Base-by-base conservation (phyloP, 345 rosid species). In the Combretum micranthum region DNA sequence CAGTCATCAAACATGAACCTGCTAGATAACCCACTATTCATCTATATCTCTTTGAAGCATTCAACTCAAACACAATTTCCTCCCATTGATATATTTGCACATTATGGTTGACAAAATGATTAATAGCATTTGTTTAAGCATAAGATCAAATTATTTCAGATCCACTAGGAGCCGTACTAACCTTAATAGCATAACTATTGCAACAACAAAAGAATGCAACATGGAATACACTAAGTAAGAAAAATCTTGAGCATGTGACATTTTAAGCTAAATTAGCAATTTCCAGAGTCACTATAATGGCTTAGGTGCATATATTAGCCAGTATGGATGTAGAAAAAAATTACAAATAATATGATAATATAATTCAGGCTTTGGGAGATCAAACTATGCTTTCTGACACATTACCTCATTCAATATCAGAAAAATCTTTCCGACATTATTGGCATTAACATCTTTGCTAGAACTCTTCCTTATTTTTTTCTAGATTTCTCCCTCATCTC, bases 1-100 rank as follows among this genome's bases (percentile, higher is more conserved):
- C 80, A 15, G 96, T 72, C 4, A 67, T 71, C 64, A 93, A 77
- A 77, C 99, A 89, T 15, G 89, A 86, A 67, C 81, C 75, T 53
- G 85, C 81, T 60, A 89, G 75, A 4, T 96, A 93, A 60, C 89
- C 97, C 70, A 93, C 86, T 15, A 66, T 83, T 66, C 77, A 84
- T 75, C 97, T 82, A 67, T 78, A 86, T 70, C 91, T 77, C 72
- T 70, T 86, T 60, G 81, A 78, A 66, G 83, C 80, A 64, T 76
- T 84, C 77, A 84, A 56, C 77, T 83, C 75, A 64, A 86, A 64
- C 64, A 81, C 53, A 43, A 73, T 66, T 46, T 25, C 69, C 68
- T 80, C 96, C 94, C 88, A 84, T 68, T 75, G 73, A 44, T 80
- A 95, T 69, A 47, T 79, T 59, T 20, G 20, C 12, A 61, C 54